These are phyloP conservation scores for Psilocybe cubensis DNA, from an alignment of 768 basidiomycete species.

Conservation along the genomic window DNA sequence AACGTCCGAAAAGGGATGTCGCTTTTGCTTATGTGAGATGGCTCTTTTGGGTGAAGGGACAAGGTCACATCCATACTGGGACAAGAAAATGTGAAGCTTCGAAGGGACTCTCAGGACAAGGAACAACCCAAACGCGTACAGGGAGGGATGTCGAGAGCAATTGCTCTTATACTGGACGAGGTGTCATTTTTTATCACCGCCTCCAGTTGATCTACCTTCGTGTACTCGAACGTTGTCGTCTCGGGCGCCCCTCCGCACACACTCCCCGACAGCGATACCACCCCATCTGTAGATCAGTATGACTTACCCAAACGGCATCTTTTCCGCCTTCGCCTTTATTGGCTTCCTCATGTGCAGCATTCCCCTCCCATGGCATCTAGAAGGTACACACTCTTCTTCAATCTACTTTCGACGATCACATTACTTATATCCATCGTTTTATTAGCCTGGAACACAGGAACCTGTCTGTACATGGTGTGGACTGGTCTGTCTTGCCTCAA, in stretches of 20 bases:
- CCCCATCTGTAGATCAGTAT: slow-evolving; percentile 22
- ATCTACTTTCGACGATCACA: slow-evolving; percentile 7
- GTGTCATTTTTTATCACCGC: slow-evolving; percentile 15
- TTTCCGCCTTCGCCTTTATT: slow-evolving; percentile 43
- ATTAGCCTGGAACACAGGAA: slow-evolving; percentile 53
- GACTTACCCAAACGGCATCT: slow-evolving; percentile 43
- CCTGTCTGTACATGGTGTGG: slow-evolving; percentile 52
- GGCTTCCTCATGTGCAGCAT: slow-evolving; percentile 48
- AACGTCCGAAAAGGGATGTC: slow-evolving; percentile 32
- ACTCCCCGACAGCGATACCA: slow-evolving; percentile 2
- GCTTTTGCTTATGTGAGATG: slow-evolving; percentile 15
- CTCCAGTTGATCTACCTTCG: slow-evolving; percentile 34
- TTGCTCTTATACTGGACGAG: slow-evolving; percentile 13
- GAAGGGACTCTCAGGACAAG: slow-evolving; percentile 36
- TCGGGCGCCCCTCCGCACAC: slow-evolving; percentile 15
- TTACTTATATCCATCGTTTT: slow-evolving; percentile 18
- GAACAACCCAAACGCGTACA: slow-evolving; percentile 45
- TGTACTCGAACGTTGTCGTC: slow-evolving; percentile 31
- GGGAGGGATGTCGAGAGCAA: slow-evolving; percentile 32
- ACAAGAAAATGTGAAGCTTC: slow-evolving; percentile 12
- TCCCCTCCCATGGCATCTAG: slow-evolving; percentile 58
- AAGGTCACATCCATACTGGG: slow-evolving; percentile 37
- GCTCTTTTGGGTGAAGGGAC: slow-evolving; percentile 25
- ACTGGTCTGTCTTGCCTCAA: slow-evolving; percentile 41
- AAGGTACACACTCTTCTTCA: slow-evolving; percentile 34